A percentile compares a stretch with the other conserved stretches of the same genome.
These are phyloP conservation scores for Baorangia bicolor DNA, from an alignment of 768 basidiomycete genomes.

Conservation along the genomic window DNA sequence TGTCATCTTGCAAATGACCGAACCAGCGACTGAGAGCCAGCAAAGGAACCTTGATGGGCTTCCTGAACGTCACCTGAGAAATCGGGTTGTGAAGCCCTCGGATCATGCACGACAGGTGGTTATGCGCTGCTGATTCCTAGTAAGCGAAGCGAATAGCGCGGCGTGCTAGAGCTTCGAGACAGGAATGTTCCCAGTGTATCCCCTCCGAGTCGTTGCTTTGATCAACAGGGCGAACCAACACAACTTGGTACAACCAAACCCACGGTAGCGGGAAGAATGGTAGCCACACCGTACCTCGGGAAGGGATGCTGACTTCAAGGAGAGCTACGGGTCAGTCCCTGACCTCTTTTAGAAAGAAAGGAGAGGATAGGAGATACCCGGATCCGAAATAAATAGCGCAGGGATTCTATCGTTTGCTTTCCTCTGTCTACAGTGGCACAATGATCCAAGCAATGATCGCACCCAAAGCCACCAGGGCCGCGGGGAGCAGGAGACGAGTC, in stretches of 20 bases:
- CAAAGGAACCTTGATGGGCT: conserved; percentile 3
- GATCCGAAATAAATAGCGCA: conserved; percentile 10
- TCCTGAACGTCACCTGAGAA: conserved; percentile 1
- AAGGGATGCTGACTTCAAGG: conserved; percentile 4
- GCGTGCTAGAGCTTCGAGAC: neutral
- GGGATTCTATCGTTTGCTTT: neutral
- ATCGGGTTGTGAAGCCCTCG: conserved; percentile 17
- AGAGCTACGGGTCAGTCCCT: neutral
- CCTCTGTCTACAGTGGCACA: neutral
- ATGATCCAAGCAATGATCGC: neutral
- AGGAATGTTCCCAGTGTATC: neutral
- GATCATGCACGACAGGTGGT: conserved; percentile 11
- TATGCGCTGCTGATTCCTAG: conserved; percentile 7
- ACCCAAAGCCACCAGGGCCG: conserved; percentile 11
- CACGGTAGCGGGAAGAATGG: neutral
- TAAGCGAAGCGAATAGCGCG: neutral
- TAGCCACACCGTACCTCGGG: neutral
- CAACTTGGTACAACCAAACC: neutral
- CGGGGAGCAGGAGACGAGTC: conserved; percentile 7
- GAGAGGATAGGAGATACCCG: conserved; percentile 5
- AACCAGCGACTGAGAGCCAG: neutral
- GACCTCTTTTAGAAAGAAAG: conserved; percentile 5
- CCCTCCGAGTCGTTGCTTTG: neutral
- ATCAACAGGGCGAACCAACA: conserved; percentile 1
- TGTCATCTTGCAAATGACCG: neutral